These are phyloP conservation scores for Pholiota conissans DNA, from an alignment of 768 basidiomycete genomes.

Conservation along the genomic window DNA sequence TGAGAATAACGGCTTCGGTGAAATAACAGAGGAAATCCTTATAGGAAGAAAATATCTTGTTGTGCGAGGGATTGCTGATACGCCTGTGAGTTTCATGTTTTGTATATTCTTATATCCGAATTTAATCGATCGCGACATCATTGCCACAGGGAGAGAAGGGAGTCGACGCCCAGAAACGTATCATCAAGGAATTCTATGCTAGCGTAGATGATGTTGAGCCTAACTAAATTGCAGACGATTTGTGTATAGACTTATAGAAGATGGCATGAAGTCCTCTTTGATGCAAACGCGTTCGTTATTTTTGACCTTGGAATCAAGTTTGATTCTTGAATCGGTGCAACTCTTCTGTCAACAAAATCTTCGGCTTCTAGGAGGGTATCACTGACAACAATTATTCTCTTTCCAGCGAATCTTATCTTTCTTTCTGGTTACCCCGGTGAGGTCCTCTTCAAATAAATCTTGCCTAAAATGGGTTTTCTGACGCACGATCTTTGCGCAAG, in stretches of 20 bases:
- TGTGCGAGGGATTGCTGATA: constrained; percentile 66
- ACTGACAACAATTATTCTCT: no score
- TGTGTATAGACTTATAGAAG: not conserved
- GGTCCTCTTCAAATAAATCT: no score
- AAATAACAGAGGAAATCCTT: constrained; percentile 68
- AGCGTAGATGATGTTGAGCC: constrained; percentile 71
- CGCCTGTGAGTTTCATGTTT: constrained; percentile 31
- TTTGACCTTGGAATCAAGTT: no score
- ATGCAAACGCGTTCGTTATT: no score
- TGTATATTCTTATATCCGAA: not conserved
- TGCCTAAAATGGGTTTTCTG: not conserved
- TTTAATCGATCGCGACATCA: constrained; percentile 1
- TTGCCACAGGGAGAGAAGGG: constrained; percentile 55
- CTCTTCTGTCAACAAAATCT: no score
- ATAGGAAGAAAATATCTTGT: constrained; percentile 82
- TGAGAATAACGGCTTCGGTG: constrained; percentile 44
- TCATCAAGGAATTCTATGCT: constrained; percentile 86
- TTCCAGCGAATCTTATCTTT: no score
- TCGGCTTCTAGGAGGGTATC: no score
- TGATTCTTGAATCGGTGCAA: no score
- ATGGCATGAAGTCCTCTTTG: no score
- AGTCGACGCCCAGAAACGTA: constrained; percentile 69
- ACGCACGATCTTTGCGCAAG: not conserved
- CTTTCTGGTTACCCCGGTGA: no score
- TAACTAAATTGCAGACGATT: constrained; percentile 30